These are phyloP conservation scores for Nitzschia inconspicua DNA, from an alignment of 108 stramenopile genomes.

Conservation along the genomic window DNA sequence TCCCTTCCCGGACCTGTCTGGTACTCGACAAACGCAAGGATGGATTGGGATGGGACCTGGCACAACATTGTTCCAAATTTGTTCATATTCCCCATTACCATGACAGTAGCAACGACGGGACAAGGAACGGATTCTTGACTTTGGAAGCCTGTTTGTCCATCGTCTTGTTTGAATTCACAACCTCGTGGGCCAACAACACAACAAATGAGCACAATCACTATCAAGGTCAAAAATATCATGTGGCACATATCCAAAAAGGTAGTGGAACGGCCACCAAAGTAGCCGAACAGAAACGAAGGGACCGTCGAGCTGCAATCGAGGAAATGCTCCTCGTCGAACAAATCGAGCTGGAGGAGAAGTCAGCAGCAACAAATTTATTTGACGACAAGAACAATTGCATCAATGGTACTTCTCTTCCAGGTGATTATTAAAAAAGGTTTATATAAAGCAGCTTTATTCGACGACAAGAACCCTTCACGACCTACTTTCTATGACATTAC, in stretches of 20 bases:
- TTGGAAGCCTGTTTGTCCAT: slow-evolving; percentile 62
- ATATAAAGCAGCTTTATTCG: too few species aligned
- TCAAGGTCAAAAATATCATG: slow-evolving; percentile 54
- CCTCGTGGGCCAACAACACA: slow-evolving; percentile 49
- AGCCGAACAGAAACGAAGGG: too few species aligned
- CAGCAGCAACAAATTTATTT: too few species aligned
- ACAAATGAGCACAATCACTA: slow-evolving; percentile 24
- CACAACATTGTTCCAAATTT: slow-evolving; percentile 57
- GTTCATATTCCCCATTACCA: slow-evolving; percentile 67
- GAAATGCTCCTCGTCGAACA: too few species aligned
- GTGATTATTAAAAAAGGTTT: too few species aligned
- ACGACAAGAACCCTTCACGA: too few species aligned
- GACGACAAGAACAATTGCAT: too few species aligned
- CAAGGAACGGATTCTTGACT: slow-evolving; percentile 33
- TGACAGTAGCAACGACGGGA: background rate
- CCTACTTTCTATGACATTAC: too few species aligned
- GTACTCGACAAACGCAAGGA: slow-evolving; percentile 24
- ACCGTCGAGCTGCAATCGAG: too few species aligned
- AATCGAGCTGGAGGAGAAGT: too few species aligned
- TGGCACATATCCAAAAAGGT: slow-evolving; percentile 20
- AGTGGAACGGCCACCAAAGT: too few species aligned
- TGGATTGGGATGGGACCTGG: slow-evolving; percentile 59
- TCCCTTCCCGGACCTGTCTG: slow-evolving; percentile 8
- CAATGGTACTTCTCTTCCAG: too few species aligned
- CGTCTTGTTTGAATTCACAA: slow-evolving; percentile 68